Evolutionary conservation across 1,284 basidiomycete species (phyloP).

Genomic region (Naganishia albida): DNA sequence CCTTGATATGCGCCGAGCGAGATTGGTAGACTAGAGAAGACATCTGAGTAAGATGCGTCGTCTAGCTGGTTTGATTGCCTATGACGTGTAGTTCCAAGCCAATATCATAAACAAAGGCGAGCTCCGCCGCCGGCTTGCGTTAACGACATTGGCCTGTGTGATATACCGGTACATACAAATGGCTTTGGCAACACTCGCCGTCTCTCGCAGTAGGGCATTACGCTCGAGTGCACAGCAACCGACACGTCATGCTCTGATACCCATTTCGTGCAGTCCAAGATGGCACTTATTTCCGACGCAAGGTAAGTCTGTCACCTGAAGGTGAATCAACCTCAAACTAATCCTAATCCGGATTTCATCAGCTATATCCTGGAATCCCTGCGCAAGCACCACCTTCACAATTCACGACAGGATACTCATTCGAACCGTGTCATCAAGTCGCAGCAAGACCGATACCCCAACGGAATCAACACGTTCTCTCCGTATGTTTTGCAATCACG

Average conservation of each 20-base stretch:
- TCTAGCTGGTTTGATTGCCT: too few species aligned
- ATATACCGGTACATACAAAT: too few species aligned
- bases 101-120: too few species aligned
- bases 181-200: too few species aligned
- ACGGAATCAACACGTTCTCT: conserved; percentile 1
- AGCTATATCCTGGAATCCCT: conserved; percentile 18
- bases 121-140: too few species aligned
- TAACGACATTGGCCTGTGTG: too few species aligned
- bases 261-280: not conserved
- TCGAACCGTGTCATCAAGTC: conserved; percentile 3
- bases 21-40: too few species aligned
- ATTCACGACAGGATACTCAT: conserved; percentile 5
- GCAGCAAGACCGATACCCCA: conserved; percentile 2
- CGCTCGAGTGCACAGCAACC: too few species aligned
- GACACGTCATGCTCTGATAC: not conserved
- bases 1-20: not conserved
- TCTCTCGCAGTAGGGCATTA: too few species aligned
- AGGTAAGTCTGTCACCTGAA: not conserved
- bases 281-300: conserved; percentile 30
- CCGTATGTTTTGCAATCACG: conserved; percentile 6
- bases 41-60: too few species aligned
- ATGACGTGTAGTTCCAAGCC: not conserved
- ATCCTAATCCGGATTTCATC: not conserved
- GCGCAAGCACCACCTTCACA: conserved; percentile 16
- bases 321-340: too few species aligned